Base-by-base conservation (phyloP, 768 basidiomycete species). In the Coprinellus micaceus region DNA sequence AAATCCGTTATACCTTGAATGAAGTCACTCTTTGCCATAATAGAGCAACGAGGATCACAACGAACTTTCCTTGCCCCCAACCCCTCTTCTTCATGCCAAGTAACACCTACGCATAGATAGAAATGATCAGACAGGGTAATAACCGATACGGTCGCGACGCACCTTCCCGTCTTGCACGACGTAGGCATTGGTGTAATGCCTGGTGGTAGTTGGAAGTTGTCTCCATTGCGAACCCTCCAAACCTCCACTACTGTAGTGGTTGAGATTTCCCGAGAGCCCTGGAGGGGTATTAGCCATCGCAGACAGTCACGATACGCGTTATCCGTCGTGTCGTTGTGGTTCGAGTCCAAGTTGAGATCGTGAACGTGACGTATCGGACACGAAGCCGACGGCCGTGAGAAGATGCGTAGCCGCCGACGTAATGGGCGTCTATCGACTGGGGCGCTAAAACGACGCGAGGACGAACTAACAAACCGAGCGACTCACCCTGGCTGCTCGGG, bases 31-130 rank as follows among this genome's bases (percentile, higher is more conserved):
- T 48, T 58, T n/a, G 33, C 25, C 36, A 46, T 3, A 26, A 33
- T 46, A 13, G 12, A 19, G 17, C 12, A 17, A 15, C 53, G 29
- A 26, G 19, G 2, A 56, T 33, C 13, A 10, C 30, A 40, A 64
- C 80, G 54, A 60, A 88, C 88, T 82, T 74, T 58, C 80, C 77
- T 36, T 71, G 71, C 24, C 89, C 90, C 65, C 90, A 84, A 1
- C 90, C 90, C 24, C 90, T 78, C 66, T 91, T 91, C 70, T 92
- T 92, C 63, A 80, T 81, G 3, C 90, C 90, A 9, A 92, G 77
- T 15, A 92, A 70, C 13, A 92, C 69, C 84, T 89, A 40, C 21
- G 25, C 9, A 43, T 50, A 47, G 49, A 53, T 54, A 46, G 30
- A 28, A 11, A 25, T 21, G 17, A 3, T 39, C 47, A 36, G 57